Base-by-base conservation (phyloP, 768 basidiomycete genomes). In the Baorangia bicolor region DNA sequence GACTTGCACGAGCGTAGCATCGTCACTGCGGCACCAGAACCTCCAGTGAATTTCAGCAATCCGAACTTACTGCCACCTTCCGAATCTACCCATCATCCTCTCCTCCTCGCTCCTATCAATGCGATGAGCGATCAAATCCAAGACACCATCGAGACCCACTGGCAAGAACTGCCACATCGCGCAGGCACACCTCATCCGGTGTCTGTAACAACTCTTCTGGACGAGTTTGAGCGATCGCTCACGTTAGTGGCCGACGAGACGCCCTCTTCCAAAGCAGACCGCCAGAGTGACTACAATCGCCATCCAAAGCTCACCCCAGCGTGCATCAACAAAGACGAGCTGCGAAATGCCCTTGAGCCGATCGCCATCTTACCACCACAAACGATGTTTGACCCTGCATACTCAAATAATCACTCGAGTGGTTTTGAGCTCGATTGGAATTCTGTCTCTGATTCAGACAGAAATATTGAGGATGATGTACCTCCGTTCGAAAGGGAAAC, bases 171-270 rank as follows among this genome's bases (percentile, higher is more conserved):
- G 25, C 42, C 43, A 34, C 14, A 27, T n/a, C 21, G 4, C 11
- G 11, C 35, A 21, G 43, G n/a, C 14, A 27, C 21, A 31, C 41
- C 40, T 18, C 42, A 40, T 16, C 3, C 27, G 1, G 30, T 28
- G n/a, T 51, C 52, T 28, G 7, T 62, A 12, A 33, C 51, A 16
- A 38, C 35, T 28, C 45, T 62, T 13, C 43, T 51, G 10, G 39
- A 52, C 14, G 53, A 49, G 1, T 64, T 62, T 21, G 53, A 64
- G 28, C 49, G 42, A 30, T 49, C 30, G 6, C 41, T 64, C 31
- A 60, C 25, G 20, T 39, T 55, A 14, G 20, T 33, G 11, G 14
- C 23, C 13, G 33, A 57, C 33, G 45, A 56, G 25, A 16, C 20
- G 10, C 40, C 18, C 13, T 30, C 39, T n/a, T 49, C 31, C 12